Base-by-base conservation (phyloP, 768 basidiomycete genomes). In the Tricholoma sp. region DNA sequence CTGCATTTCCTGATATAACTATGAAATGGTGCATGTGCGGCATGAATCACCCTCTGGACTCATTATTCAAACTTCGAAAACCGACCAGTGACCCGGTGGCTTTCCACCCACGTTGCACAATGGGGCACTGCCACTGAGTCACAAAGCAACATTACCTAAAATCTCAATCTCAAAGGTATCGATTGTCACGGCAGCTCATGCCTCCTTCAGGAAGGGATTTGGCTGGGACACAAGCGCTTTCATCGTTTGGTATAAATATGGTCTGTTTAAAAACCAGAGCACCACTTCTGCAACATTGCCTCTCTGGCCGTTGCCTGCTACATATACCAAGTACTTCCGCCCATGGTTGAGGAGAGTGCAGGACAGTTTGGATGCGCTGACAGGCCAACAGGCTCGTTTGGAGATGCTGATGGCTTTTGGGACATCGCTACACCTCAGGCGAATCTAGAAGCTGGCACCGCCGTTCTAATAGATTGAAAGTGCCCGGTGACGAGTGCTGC, bases 291-390 rank as follows among this genome's bases (percentile, higher is more conserved):
- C n/a, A 34, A 27, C 34, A 32, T 53, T 46, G 39, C 37, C 47
- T 34, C 18, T n/a, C 55, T 39, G 46, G 37, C 64, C 64, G 64
- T 66, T 64, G 64, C n/a, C n/a, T n/a, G n/a, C n/a, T n/a, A n/a
- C n/a, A n/a, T n/a, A n/a, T n/a, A n/a, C n/a, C n/a, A n/a, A n/a
- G n/a, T n/a, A n/a, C n/a, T n/a, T n/a, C n/a, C n/a, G n/a, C n/a
- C n/a, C n/a, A n/a, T n/a, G n/a, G n/a, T n/a, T n/a, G n/a, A n/a
- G n/a, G n/a, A n/a, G n/a, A n/a, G n/a, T n/a, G n/a, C n/a, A n/a
- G n/a, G n/a, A n/a, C n/a, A n/a, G n/a, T n/a, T n/a, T n/a, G n/a
- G n/a, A n/a, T n/a, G n/a, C n/a, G n/a, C n/a, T n/a, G n/a, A n/a
- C n/a, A n/a, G n/a, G n/a, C n/a, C n/a, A n/a, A n/a, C n/a, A n/a